Evolutionary conservation across 352 stramenopile species (phyloP).

Genomic region (Globisporangium abappressorium): DNA sequence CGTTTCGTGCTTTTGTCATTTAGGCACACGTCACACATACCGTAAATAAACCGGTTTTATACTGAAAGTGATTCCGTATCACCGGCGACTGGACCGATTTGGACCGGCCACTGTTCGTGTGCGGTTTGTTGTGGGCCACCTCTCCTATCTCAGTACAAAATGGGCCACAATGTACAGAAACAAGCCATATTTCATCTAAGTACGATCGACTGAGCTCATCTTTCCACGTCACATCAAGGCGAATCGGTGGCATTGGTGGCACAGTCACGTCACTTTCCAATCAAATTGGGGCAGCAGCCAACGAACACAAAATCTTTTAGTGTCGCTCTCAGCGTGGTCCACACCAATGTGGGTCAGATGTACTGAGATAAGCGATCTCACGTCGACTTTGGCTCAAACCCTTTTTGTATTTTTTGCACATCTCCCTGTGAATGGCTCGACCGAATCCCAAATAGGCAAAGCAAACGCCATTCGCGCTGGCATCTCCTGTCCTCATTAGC

Average conservation of each 20-base stretch:
- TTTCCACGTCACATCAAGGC: background rate
- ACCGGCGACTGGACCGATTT: background rate
- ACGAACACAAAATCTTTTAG: background rate
- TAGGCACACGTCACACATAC: background rate
- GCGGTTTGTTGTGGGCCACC: background rate
- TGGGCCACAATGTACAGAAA: background rate
- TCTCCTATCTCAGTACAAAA: background rate
- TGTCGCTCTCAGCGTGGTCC: background rate
- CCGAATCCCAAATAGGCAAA: no score
- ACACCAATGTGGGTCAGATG: constrained; percentile 5
- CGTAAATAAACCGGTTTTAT: background rate
- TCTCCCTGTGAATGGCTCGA: background rate
- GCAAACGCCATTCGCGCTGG: background rate
- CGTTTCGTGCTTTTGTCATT: background rate
- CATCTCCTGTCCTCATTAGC: background rate
- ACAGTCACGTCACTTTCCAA: no score
- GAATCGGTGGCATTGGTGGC: constrained; percentile 5
- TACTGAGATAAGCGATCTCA: constrained; percentile 11
- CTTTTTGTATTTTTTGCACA: background rate
- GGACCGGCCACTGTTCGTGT: background rate
- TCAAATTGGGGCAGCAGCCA: background rate
- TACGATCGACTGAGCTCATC: background rate
- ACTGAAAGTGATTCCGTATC: background rate
- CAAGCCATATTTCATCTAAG: background rate
- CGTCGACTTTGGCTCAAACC: background rate